Evolutionary conservation across 179 eudicot genomes (phyloP).

Genomic region (Beta lomatogona): DNA sequence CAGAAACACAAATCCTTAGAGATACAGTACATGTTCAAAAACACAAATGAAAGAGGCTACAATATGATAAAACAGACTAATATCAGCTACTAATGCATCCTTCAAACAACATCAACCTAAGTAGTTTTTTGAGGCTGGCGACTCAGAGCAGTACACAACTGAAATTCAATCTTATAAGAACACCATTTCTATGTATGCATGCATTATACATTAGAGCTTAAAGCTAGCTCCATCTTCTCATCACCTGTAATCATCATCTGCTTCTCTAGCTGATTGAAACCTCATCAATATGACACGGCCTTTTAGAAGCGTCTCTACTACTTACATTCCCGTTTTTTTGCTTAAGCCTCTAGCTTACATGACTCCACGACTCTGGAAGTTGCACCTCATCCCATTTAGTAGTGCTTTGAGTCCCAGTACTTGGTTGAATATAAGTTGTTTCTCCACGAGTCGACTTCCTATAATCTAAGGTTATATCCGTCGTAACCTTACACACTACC

Average conservation of each 20-base stretch:
- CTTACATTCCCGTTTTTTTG: not conserved
- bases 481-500: slow-evolving; percentile 12
- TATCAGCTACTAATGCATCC: not conserved
- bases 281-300: not conserved
- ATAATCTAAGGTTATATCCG: not conserved
- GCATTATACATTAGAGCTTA: not conserved
- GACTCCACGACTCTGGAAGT: not conserved
- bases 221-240: not conserved
- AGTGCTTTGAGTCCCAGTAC: not conserved
- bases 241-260: not conserved
- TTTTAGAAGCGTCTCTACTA: not conserved
- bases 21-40: not conserved
- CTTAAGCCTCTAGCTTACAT: not conserved
- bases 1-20: not conserved
- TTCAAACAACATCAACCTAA: not conserved
- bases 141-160: not conserved
- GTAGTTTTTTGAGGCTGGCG: not conserved
- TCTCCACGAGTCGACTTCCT: not conserved
- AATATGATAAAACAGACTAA: not conserved
- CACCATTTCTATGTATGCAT: not conserved
- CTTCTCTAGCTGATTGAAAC: not conserved
- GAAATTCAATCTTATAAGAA: not conserved
- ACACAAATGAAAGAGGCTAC: not conserved
- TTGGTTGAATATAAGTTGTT: slow-evolving; percentile 13
- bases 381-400: slow-evolving; percentile 27